Conservation (phyloP, 805 yeast species). For the Komagataella phaffii region DNA sequence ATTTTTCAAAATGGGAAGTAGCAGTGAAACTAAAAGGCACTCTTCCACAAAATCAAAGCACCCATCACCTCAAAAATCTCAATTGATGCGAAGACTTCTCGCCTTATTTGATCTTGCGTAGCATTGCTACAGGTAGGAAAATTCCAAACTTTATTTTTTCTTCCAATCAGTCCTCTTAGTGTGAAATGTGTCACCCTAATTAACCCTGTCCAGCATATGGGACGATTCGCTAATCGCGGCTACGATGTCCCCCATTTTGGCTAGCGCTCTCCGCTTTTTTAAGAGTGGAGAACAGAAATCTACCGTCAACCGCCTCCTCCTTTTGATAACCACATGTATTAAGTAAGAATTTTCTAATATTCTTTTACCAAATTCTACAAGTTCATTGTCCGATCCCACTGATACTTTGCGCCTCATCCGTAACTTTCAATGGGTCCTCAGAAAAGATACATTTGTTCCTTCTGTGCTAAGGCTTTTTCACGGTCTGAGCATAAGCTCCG, state of each 20-base stretch:
- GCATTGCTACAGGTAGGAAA: neutral
- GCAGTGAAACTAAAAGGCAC: neutral
- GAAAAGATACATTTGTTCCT: constrained; percentile 63
- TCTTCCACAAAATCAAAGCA: neutral
- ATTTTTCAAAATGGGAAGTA: neutral
- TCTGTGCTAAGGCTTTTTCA: constrained; percentile 71
- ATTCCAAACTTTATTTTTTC: neutral
- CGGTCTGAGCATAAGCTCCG: constrained; percentile 67
- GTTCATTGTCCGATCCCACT: neutral
- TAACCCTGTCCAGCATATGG: neutral
- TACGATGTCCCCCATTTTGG: neutral
- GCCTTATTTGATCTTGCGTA: neutral
- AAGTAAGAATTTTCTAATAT: neutral
- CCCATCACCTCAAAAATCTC: neutral
- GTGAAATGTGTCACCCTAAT: too few relatives aligned
- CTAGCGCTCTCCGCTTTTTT: neutral
- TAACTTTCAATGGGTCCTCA: constrained; percentile 21
- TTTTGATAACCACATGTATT: neutral
- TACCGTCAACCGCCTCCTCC: neutral
- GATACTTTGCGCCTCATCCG: neutral
- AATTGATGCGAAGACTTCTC: neutral
- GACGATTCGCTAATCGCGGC: neutral
- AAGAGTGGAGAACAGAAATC: neutral
- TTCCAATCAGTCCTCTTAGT: too few relatives aligned
- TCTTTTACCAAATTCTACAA: neutral